phyloP scores from a whole-genome alignment of 2,329 filamentous ascomycete species.

The Exophiala alcalophila region DNA sequence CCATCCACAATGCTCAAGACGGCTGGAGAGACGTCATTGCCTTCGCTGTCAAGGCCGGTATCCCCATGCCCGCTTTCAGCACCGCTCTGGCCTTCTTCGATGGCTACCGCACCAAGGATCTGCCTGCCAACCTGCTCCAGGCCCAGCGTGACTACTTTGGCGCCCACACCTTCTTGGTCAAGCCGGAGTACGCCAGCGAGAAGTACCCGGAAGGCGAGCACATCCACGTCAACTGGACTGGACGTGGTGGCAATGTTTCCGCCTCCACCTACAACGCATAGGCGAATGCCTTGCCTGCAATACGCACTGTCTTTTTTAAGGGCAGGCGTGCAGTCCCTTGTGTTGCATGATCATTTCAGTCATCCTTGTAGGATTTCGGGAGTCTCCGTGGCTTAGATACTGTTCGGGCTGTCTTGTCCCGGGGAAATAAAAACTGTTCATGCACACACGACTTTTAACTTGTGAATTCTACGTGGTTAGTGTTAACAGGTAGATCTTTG shows the following conservation, averaged over 20 bases:
- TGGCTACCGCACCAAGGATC: constrained; percentile 93
- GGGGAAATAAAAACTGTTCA: constrained; percentile 10
- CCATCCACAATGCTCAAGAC: constrained; percentile 91
- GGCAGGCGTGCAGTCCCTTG: no score
- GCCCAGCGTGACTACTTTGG: constrained; percentile 99
- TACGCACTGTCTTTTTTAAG: not conserved
- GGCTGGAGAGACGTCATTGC: constrained; percentile 89
- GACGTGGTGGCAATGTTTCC: constrained; percentile 93
- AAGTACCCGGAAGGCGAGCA: constrained; percentile 83
- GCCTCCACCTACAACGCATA: constrained; percentile 98
- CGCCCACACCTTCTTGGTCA: constrained; percentile 84
- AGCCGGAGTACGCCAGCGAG: constrained; percentile 71
- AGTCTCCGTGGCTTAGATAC: constrained; percentile 13
- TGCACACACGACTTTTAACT: not conserved
- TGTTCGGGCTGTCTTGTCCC: constrained; percentile 9
- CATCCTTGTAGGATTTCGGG: constrained; percentile 7
- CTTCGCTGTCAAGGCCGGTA: constrained; percentile 89
- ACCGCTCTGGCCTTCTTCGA: constrained; percentile 98
- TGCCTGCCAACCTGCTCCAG: constrained; percentile 97
- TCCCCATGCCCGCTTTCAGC: constrained; percentile 93
- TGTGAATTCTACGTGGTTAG: not conserved
- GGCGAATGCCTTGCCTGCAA: constrained; percentile 28
- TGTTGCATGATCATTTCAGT: no score
- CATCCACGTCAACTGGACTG: constrained; percentile 99
- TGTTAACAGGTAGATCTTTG: no score